Percentiles rank a stretch among this genome's conserved stretches.
These are phyloP conservation scores for Angophora floribunda DNA, from an alignment of 345 rosid genomes.

Conservation along the genomic window DNA sequence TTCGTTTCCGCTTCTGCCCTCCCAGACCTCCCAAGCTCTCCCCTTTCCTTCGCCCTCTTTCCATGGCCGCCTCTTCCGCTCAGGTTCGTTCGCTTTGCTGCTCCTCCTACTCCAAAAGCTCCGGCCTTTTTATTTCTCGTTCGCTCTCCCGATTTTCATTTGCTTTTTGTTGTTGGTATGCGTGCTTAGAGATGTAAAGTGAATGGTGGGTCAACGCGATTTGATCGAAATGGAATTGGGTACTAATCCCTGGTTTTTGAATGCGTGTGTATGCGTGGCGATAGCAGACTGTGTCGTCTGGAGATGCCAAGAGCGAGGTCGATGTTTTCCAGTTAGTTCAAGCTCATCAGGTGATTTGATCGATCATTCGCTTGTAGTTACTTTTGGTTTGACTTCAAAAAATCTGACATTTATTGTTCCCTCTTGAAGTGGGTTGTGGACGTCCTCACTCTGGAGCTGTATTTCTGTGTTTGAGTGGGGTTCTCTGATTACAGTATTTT, in stretches of 20 bases:
- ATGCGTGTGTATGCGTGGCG: background rate
- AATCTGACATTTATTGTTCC: background rate
- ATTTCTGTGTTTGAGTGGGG: background rate
- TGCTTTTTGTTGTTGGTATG: background rate
- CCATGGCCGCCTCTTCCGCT: constrained; percentile 81
- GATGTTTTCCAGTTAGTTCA: constrained; percentile 65
- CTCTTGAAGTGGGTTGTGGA: background rate
- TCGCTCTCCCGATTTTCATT: background rate
- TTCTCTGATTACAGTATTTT: background rate
- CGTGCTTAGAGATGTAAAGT: background rate
- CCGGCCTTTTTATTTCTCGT: background rate
- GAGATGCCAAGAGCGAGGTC: constrained; percentile 32
- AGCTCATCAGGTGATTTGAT: constrained; percentile 55
- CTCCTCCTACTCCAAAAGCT: background rate
- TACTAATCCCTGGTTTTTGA: constrained; percentile 1
- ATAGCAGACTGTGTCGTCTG: constrained; percentile 46
- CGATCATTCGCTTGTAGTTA: background rate
- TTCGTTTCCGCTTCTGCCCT: constrained; percentile 10
- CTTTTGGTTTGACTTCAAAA: background rate
- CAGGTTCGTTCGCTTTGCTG: constrained; percentile 22
- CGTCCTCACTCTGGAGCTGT: background rate
- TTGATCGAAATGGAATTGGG: background rate
- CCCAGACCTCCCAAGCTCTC: background rate
- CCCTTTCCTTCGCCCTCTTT: constrained; percentile 1
- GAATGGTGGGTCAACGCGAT: background rate